Evolutionary conservation across 345 rosid genomes (phyloP), one percentile per base, ranked within the genome.

Genomic region (Brassica incana): DNA sequence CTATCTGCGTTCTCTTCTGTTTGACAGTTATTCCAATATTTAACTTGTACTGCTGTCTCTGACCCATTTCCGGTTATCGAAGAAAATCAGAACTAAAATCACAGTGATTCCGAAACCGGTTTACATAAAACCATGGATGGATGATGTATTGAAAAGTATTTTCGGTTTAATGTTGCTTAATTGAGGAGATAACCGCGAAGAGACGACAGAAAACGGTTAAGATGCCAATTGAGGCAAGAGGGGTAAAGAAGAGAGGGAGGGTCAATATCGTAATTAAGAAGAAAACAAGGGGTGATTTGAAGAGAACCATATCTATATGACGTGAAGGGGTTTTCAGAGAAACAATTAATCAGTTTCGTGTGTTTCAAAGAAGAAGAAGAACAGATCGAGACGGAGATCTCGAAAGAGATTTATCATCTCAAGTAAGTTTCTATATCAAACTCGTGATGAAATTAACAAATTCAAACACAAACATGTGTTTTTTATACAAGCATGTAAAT

Each of bases 311-410:
- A 68, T 70, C 83, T 75, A 70, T 80, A 70, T 80, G 76, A 80
- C 25, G 6, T 58, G 1, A 62, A 74, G 40, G 50, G 16, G 43
- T 68, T 79, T 79, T 79, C 74, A 79, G 82, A 79, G 70, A 68
- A 63, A 78, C 82, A 48, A 75, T 60, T 38, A 75, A 70, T 27
- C 83, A 74, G 79, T 75, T 80, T 75, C 76, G 79, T 74, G 76
- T 75, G 54, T 64, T 63, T 5, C 20, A 45, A 78, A 71, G 81
- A 65, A 65, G 43, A 36, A 36, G 43, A 38, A 38, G 65, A 72
- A 65, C 30, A 50, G 65, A 71, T 71, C 66, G 38, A 56, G 23
- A 40, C 11, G 58, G 10, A 71, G 69, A 78, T 67, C 73, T 20
- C 43, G 56, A 5, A 2, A 52, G 66, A 62, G 52, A 38, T 38